Base-by-base conservation (phyloP, 108 stramenopile species). In the Nitzschia inconspicua region DNA sequence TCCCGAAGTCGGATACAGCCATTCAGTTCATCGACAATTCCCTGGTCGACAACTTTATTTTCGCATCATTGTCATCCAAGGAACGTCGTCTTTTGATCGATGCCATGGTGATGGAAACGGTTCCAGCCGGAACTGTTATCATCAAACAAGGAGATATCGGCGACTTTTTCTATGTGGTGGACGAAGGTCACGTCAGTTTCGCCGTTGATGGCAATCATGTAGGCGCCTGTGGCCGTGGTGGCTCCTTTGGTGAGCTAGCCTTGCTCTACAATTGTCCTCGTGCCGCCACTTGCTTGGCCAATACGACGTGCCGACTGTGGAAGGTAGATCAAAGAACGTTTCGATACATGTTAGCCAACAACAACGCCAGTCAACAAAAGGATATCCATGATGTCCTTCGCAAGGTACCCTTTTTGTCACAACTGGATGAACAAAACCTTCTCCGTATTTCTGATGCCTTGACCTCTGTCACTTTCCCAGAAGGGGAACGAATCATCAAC, bases 111-210 rank as follows among this genome's bases (percentile, higher is more conserved):
- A 70, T 83, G 62, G 88, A 94, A 19, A 73, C 71, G 4, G 88
- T 88, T 43, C 83, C 84, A 8, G 76, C 87, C 10, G 89, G 85
- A 6, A 84, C 82, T 39, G 73, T 94, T 44, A 94, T 94, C 49
- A 94, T 94, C 60, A 84, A 87, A 54, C 93, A 94, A 52, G 93
- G 93, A 29, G 84, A 91, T 65, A 68, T 79, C 14, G 93, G 93
- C 27, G 93, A 94, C 54, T 91, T 71, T 57, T 94, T 94, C 57
- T 94, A 94, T 44, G 93, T 94, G 42, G 82, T 94, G 39, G 93
- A 94, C 37, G 79, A 87, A 19, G 93, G 93, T 34, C 83, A 86
- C 8, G 86, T 90, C 23, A 85, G 79, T 54, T 89, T 94, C 69
- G 78, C 85, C 6, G 93, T 94, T 2, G 86, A 94, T 57, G 85